phyloP scores from a whole-genome alignment of 805 yeast genomes.

The Starmerella apis region DNA sequence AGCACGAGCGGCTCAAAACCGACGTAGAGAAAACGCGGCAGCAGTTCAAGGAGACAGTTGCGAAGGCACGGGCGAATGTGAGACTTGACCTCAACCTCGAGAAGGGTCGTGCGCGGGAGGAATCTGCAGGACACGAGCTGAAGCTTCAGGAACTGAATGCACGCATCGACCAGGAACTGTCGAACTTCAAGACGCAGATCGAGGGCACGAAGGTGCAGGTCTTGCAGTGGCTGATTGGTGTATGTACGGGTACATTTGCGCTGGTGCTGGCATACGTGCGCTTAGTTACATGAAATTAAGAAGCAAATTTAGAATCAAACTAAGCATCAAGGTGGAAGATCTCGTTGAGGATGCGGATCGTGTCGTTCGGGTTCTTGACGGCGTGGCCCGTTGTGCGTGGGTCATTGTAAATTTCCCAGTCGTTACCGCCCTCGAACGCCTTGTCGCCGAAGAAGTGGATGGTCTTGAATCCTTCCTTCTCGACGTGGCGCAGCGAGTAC shows the following conservation, averaged over 20 bases:
- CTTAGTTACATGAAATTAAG: slow-evolving; percentile 45
- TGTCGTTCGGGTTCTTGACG: slow-evolving; percentile 80
- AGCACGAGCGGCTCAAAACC: slow-evolving; percentile 71
- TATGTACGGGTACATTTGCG: slow-evolving; percentile 96
- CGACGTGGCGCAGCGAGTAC: slow-evolving; percentile 89
- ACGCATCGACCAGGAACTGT: slow-evolving; percentile 87
- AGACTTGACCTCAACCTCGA: slow-evolving; percentile 83
- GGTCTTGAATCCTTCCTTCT: slow-evolving; percentile 66
- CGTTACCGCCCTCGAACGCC: slow-evolving; percentile 93
- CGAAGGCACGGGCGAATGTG: slow-evolving; percentile 81
- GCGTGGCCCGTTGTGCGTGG: slow-evolving; percentile 92
- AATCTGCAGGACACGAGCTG: slow-evolving; percentile 80
- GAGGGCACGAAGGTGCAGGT: slow-evolving; percentile 94
- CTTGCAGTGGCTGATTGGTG: slow-evolving; percentile 97
- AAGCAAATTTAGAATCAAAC: too few relatives aligned
- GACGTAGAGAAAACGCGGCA: slow-evolving; percentile 81
- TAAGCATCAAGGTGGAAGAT: slow-evolving; percentile 37
- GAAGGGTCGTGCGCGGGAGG: slow-evolving; percentile 92
- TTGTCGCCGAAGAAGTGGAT: slow-evolving; percentile 99
- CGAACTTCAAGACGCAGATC: slow-evolving; percentile 89
- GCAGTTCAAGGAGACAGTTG: slow-evolving; percentile 78
- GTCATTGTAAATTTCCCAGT: slow-evolving; percentile 90
- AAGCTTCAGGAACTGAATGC: slow-evolving; percentile 92
- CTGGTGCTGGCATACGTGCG: slow-evolving; percentile 84
- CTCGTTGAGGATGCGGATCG: slow-evolving; percentile 75